A percentile compares a stretch with the other conserved stretches of the same genome.
Evolutionary conservation across 768 basidiomycete species (phyloP).

Genomic region (Naganishia onofrii): DNA sequence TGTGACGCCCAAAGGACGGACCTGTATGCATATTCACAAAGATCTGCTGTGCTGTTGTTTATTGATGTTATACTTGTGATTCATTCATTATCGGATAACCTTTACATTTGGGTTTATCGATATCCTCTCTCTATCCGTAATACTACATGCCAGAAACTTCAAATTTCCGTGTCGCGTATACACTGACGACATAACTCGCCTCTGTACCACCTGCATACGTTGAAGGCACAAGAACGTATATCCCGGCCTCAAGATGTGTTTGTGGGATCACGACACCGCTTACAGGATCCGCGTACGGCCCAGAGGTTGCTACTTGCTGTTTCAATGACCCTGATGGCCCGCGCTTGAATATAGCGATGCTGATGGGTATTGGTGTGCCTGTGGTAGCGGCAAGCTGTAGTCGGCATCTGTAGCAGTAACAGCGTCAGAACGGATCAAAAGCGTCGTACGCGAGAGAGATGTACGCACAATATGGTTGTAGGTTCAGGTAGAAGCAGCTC

Average conservation of each 20-base stretch:
- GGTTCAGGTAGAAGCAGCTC: slow-evolving; percentile 55
- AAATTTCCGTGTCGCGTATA: slow-evolving; percentile 1
- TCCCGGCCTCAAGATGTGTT: slow-evolving; percentile 60
- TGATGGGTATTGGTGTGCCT: slow-evolving; percentile 36
- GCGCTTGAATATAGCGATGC: slow-evolving; percentile 47
- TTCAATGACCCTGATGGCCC: slow-evolving; percentile 54
- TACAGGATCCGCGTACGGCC: slow-evolving; percentile 71
- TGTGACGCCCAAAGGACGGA: too few relatives aligned
- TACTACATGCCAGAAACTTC: not conserved
- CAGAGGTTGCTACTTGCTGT: slow-evolving; percentile 64
- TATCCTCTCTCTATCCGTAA: not conserved
- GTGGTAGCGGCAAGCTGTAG: slow-evolving; percentile 34
- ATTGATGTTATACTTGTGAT: not conserved
- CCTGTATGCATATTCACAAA: not conserved
- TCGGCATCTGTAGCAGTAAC: slow-evolving; percentile 32
- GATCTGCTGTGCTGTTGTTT: not conserved
- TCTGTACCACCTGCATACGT: slow-evolving; percentile 62
- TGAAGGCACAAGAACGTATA: slow-evolving; percentile 71
- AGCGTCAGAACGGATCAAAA: too few relatives aligned
- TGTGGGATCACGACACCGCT: slow-evolving; percentile 66
- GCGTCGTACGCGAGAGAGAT: not conserved
- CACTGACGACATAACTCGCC: not conserved
- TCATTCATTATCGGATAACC: not conserved
- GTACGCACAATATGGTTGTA: slow-evolving; percentile 37
- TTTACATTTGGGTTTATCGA: too few relatives aligned